Evolutionary conservation across 495 filamentous ascomycete genomes (phyloP).

Genomic region (Chaetomium fimeti): DNA sequence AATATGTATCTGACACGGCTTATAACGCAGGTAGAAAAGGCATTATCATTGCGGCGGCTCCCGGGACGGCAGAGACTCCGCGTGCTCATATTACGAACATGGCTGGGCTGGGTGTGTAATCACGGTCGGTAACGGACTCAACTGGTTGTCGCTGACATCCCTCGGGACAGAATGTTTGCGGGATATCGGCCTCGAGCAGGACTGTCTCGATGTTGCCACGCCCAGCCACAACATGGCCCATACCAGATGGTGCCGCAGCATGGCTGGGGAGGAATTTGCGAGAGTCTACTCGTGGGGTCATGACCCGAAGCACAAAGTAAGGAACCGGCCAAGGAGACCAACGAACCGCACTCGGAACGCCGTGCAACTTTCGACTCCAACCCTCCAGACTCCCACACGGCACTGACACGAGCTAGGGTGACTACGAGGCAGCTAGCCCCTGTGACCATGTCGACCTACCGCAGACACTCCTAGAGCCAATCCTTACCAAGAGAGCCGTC

Average conservation of each 20-base stretch:
- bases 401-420: slow-evolving; percentile 40
- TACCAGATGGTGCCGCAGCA: slow-evolving; percentile 54
- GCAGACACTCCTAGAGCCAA: slow-evolving; percentile 54
- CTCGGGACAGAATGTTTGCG: slow-evolving; percentile 48
- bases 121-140: too few species aligned
- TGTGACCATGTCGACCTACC: slow-evolving; percentile 50
- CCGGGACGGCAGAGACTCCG: slow-evolving; percentile 53
- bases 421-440: slow-evolving; percentile 53
- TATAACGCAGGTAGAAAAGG: slow-evolving; percentile 43
- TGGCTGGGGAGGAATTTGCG: slow-evolving; percentile 56
- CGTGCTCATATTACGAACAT: slow-evolving; percentile 57
- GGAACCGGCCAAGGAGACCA: not conserved
- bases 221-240: slow-evolving; percentile 47
- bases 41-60: slow-evolving; percentile 47
- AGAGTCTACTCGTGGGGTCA: slow-evolving; percentile 55
- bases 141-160: not conserved
- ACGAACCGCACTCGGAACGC: not conserved
- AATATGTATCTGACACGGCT: not conserved
- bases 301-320: slow-evolving; percentile 47
- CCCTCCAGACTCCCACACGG: not conserved
- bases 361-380: not conserved
- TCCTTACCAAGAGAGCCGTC: slow-evolving; percentile 47
- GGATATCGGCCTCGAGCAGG: slow-evolving; percentile 51
- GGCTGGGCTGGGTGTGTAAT: slow-evolving; percentile 30
- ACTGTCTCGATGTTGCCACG: slow-evolving; percentile 39